Base-by-base conservation (phyloP, 805 yeast genomes). In the Brettanomyces nanus region DNA sequence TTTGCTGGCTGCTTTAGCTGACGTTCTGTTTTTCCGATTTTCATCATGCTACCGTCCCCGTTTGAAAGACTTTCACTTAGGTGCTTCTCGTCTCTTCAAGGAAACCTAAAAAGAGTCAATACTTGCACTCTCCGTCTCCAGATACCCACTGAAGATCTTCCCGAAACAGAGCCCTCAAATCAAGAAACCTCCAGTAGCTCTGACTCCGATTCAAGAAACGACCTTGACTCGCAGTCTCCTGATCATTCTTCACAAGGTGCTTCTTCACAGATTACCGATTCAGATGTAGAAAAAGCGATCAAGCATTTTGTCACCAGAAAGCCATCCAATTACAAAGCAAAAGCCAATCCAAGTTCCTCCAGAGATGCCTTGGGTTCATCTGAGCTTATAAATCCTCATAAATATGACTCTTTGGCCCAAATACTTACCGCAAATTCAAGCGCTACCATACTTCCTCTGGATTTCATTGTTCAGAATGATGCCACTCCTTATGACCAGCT, bases 401-500 rank as follows among this genome's bases (percentile, higher is more conserved):
- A 14, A 15, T 23, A 22, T 23, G 36, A 33, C 19, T 21, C 13
- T 3, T 19, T 34, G 25, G 37, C 37, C 11, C 13, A 11, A 6
- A 26, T 17, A 15, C 25, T 34, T 9, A 17, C 31, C 22, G 25
- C 25, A 6, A 15, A 27, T 13, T 9, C 18, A 11, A 19, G 18
- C 13, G 25, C 26, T 11, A 17, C 31, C 19, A 35, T 35, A 10
- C 33, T 35, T 2, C 37, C 37, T 13, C 29, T 19, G n/a, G 14
- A 20, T 27, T 34, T 34, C 19, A 20, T 34, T 13, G 17, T 19
- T 19, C 18, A 17, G 11, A 17, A n/a, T 18, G 19, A 19, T 21
- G 9, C 9, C 6, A 34, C 31, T 17, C 37, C 37, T 6, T 34
- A 34, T 19, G 37, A 34, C 13, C 31, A 34, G 31, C 18, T 34